Conservation (phyloP, 345 rosid genomes). For the Toxicodendron radicans region DNA sequence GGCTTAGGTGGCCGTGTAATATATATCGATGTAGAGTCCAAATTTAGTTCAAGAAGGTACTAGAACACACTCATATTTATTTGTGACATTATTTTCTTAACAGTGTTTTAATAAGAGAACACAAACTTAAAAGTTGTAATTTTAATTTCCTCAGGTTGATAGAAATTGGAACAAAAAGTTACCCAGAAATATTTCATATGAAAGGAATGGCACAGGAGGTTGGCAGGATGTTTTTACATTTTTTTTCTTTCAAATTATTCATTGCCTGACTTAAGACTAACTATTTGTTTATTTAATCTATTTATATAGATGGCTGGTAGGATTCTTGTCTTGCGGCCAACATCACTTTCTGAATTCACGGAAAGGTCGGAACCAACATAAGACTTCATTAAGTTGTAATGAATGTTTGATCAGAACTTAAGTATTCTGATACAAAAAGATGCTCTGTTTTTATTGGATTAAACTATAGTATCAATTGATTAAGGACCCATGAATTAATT, state of each 20-base stretch:
- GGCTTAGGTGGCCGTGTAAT: slow-evolving; percentile 78
- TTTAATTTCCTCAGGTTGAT: slow-evolving; percentile 52
- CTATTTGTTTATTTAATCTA: not conserved
- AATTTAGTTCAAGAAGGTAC: slow-evolving; percentile 82
- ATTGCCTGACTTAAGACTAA: slow-evolving; percentile 5
- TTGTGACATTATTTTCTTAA: not conserved
- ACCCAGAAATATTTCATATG: slow-evolving; percentile 70
- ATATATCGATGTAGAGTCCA: slow-evolving; percentile 77
- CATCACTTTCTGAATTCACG: slow-evolving; percentile 72
- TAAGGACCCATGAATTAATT: not conserved
- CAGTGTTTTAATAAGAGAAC: not conserved
- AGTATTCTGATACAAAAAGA: not conserved
- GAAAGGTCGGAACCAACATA: slow-evolving; percentile 46
- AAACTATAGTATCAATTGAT: not conserved
- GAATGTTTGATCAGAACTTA: not conserved
- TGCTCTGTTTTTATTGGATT: not conserved
- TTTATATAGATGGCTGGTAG: slow-evolving; percentile 78
- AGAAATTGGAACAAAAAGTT: slow-evolving; percentile 78
- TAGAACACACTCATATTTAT: not conserved
- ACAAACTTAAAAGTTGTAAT: not conserved
- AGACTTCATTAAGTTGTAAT: not conserved
- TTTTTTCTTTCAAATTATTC: slow-evolving; percentile 5
- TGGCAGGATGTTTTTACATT: slow-evolving; percentile 6
- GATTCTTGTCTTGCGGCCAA: slow-evolving; percentile 70
- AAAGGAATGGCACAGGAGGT: slow-evolving; percentile 87